Evolutionary conservation across 371 early-diverging fungal species (phyloP).

Genomic region (Mucor piriformis): DNA sequence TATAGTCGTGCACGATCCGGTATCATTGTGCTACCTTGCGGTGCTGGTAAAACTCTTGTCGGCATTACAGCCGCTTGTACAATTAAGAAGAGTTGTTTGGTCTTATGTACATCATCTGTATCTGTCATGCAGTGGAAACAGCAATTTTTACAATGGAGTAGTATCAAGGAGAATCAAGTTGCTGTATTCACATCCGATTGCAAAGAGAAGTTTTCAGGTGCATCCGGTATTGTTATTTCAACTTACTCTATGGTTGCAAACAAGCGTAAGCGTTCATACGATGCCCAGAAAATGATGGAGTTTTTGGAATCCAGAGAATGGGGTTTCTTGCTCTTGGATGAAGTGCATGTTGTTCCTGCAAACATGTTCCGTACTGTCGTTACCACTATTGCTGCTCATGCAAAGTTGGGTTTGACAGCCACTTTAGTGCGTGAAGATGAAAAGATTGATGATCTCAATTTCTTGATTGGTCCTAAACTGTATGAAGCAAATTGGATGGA

Average conservation of each 20-base stretch:
- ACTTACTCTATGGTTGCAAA: slow-evolving; percentile 52
- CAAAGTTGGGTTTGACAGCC: slow-evolving; percentile 48
- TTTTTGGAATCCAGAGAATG: slow-evolving; percentile 48
- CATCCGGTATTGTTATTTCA: slow-evolving; percentile 48
- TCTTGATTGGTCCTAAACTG: slow-evolving; percentile 45
- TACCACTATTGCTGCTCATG: slow-evolving; percentile 38
- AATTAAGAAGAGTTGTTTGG: slow-evolving; percentile 45
- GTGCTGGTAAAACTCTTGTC: slow-evolving; percentile 55
- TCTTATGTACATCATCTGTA: slow-evolving; percentile 52
- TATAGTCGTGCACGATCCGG: slow-evolving; percentile 34
- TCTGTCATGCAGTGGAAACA: slow-evolving; percentile 49
- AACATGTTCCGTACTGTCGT: slow-evolving; percentile 47
- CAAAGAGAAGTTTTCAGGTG: slow-evolving; percentile 52
- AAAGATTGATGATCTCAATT: slow-evolving; percentile 48
- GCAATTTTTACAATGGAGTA: slow-evolving; percentile 44
- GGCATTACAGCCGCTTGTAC: slow-evolving; percentile 48
- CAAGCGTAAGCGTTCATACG: slow-evolving; percentile 40
- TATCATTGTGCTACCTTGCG: slow-evolving; percentile 55
- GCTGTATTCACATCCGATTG: slow-evolving; percentile 54
- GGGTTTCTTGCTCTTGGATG: slow-evolving; percentile 52
- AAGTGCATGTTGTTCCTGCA: slow-evolving; percentile 56
- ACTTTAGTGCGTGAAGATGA: slow-evolving; percentile 58
- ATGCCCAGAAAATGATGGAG: slow-evolving; percentile 42
- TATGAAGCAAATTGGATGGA: slow-evolving; percentile 58
- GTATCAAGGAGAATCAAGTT: slow-evolving; percentile 40